Evolutionary conservation across 345 rosid species (phyloP).

Genomic region (Aurinia saxatilis): DNA sequence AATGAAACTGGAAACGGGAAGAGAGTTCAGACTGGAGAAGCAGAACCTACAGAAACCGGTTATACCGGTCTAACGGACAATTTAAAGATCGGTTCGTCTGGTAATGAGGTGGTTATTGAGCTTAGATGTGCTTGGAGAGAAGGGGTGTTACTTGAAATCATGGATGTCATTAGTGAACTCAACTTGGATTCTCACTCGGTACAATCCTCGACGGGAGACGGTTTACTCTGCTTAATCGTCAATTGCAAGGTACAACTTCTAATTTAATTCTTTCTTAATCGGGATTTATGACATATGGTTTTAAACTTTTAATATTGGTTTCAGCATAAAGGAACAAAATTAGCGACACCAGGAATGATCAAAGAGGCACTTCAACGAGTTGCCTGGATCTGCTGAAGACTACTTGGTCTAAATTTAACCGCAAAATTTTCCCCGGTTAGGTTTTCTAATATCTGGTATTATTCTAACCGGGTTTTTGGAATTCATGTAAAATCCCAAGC

Average conservation of each 20-base stretch:
- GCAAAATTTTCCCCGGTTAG: too few relatives aligned
- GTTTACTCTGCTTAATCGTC: slow-evolving; percentile 53
- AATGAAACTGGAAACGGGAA: slow-evolving; percentile 13
- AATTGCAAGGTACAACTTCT: slow-evolving; percentile 55
- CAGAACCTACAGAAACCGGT: slow-evolving; percentile 28
- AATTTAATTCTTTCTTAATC: slow-evolving; percentile 1
- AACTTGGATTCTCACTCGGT: slow-evolving; percentile 72
- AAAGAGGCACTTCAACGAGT: slow-evolving; percentile 54
- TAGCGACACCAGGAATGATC: slow-evolving; percentile 41
- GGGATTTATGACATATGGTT: neutral
- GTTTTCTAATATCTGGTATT: too few relatives aligned
- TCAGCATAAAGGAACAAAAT: slow-evolving; percentile 54
- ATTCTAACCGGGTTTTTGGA: too few relatives aligned
- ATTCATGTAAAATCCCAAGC: too few relatives aligned
- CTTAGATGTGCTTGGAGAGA: slow-evolving; percentile 76
- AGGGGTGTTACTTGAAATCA: slow-evolving; percentile 66
- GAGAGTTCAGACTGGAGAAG: slow-evolving; percentile 26
- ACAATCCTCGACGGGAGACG: slow-evolving; percentile 57
- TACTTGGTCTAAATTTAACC: too few relatives aligned
- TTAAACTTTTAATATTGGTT: slow-evolving; percentile 15
- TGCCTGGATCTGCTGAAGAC: slow-evolving; percentile 46
- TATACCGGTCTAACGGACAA: slow-evolving; percentile 28
- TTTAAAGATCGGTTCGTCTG: slow-evolving; percentile 36
- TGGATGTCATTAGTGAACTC: slow-evolving; percentile 58
- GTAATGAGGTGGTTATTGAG: slow-evolving; percentile 54